phyloP scores from a whole-genome alignment of 805 yeast genomes.

The Candida maris region DNA sequence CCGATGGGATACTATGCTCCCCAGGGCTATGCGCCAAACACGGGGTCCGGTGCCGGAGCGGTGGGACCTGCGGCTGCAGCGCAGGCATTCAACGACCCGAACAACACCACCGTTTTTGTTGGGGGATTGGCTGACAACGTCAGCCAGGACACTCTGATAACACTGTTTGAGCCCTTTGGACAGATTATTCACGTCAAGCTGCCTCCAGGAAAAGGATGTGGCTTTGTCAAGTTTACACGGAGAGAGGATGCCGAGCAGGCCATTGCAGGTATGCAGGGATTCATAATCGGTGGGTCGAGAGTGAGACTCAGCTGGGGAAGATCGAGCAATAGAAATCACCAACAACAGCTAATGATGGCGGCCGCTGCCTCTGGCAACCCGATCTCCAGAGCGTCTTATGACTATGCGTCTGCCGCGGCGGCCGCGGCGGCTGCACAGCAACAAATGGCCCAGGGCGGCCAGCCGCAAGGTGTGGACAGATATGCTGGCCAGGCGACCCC shows the following conservation, averaged over 20 bases:
- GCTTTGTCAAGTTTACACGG: constrained; percentile 64
- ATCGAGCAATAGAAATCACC: constrained; percentile 29
- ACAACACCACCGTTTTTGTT: constrained; percentile 69
- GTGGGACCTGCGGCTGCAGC: constrained; percentile 13
- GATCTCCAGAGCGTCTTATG: constrained; percentile 21
- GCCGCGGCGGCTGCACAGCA: constrained; percentile 13
- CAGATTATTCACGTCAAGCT: constrained; percentile 63
- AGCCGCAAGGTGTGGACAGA: constrained; percentile 17
- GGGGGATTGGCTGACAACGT: constrained; percentile 66
- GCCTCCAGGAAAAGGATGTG: constrained; percentile 79
- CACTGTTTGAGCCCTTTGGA: constrained; percentile 74
- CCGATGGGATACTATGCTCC: constrained; percentile 27
- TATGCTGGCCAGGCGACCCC: constrained; percentile 17
- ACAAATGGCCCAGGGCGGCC: constrained; percentile 13
- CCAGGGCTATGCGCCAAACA: constrained; percentile 16
- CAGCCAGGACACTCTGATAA: constrained; percentile 55
- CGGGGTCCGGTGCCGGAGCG: constrained; percentile 5
- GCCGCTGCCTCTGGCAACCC: constrained; percentile 18
- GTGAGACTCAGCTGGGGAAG: constrained; percentile 78
- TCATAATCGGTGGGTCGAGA: constrained; percentile 67
- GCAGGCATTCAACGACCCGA: constrained; percentile 46
- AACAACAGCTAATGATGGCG: constrained; percentile 18
- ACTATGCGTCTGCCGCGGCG: constrained; percentile 14
- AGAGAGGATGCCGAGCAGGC: constrained; percentile 77
- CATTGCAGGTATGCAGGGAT: constrained; percentile 76